Conservation (phyloP, 768 basidiomycete species). For the Panellus pusillus region DNA sequence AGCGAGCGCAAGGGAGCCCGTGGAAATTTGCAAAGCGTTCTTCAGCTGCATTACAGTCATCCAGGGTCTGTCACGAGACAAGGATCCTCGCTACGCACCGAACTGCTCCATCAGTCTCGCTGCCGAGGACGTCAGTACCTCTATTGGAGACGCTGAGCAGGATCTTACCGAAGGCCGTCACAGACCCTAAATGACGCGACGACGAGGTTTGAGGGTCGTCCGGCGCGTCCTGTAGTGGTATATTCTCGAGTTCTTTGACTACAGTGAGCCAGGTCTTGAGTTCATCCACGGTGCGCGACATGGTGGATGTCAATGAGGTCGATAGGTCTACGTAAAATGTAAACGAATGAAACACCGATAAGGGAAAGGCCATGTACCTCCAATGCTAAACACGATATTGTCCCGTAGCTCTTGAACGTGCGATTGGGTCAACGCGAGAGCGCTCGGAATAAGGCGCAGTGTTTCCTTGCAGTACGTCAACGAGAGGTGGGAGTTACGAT, state of each 20-base stretch:
- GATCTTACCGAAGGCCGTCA: conserved; percentile 1
- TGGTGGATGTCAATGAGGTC: conserved; percentile 7
- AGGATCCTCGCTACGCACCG: neutral
- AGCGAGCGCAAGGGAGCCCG: conserved; percentile 33
- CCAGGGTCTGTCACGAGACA: neutral
- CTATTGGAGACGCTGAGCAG: neutral
- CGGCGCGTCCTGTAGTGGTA: neutral
- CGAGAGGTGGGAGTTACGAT: neutral
- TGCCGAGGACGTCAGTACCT: neutral
- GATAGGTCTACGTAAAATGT: conserved; percentile 4
- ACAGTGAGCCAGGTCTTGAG: conserved; percentile 26
- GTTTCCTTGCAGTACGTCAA: neutral
- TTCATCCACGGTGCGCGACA: conserved; percentile 9
- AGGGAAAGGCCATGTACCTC: neutral
- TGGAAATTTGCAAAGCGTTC: conserved; percentile 30
- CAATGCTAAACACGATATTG: neutral
- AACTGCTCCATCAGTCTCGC: conserved; percentile 10
- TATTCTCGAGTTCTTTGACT: conserved; percentile 14
- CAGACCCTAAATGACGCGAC: neutral
- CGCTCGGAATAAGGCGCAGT: conserved; percentile 7
- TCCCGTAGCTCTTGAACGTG: conserved; percentile 2
- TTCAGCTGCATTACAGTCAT: conserved; percentile 19
- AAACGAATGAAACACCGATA: neutral
- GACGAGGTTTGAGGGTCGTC: neutral
- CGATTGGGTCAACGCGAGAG: neutral